Evolutionary conservation across 2,329 filamentous ascomycete genomes (phyloP), one percentile per base, ranked within the genome.

Genomic region (Dactylellina cionopaga): DNA sequence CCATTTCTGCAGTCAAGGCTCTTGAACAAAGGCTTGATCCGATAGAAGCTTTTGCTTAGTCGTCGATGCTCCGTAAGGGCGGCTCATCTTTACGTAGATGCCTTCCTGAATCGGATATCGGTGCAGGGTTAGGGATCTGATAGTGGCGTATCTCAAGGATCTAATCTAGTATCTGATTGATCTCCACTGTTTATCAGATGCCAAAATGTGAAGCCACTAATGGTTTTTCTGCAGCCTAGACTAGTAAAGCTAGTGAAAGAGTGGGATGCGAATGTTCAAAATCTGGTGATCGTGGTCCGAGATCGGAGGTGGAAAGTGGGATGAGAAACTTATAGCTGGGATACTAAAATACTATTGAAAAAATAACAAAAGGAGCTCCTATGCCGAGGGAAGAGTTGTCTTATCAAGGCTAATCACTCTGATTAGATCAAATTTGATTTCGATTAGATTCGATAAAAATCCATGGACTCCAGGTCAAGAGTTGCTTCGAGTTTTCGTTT

Each of bases 1-100:
- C 59, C 59, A 41, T 33, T 9, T 55, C 44, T 64, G 59, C 59
- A 64, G 47, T 19, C 35, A 64, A 24, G 31, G 39, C 41, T 37
- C 24, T 24, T 43, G 22, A 46, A 10, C 33, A 56, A 62, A 52
- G 29, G 65, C 58, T 63, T 71, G 35, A 44, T 37, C 33, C 22
- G 27, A 63, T 31, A 58, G 58, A 71, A 71, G 65, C 65, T 56
- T 71, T 71, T 62, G 22, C 65, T 63, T 71, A 31, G 58, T 56
- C 29, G 37, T 69, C 24, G 51, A 66, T 15, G 62, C 51, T 56
- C 39, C 27, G 33, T 47, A 39, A 17, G 31, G 29, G n/a, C n/a
- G n/a, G n/a, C n/a, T n/a, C n/a, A n/a, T n/a, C n/a, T n/a, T n/a
- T 19, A 24, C 2, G 25, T 54, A 35, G 51, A 39, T 15, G 22